Percentiles rank a stretch among this genome's conserved stretches.
Evolutionary conservation across 2,329 filamentous ascomycete species (phyloP).

Genomic region (Fusarium longipes): DNA sequence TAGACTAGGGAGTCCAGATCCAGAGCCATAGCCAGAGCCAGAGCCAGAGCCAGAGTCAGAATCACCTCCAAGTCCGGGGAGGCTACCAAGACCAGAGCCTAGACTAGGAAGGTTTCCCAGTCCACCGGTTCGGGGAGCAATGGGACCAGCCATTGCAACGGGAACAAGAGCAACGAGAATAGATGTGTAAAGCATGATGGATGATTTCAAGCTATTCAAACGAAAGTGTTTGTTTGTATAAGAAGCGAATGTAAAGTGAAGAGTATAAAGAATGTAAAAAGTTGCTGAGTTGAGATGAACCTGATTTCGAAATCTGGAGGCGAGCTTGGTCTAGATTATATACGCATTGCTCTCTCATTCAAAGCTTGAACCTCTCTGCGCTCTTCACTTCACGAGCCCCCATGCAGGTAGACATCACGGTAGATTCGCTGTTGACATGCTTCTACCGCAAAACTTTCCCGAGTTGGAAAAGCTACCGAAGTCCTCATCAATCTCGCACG

Average conservation of each 20-base stretch:
- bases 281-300: conserved; percentile 28
- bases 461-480: conserved; percentile 30
- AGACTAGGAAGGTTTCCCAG: not conserved
- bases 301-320: not conserved
- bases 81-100: not conserved
- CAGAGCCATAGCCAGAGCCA: not conserved
- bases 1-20: not conserved
- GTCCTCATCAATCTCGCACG: conserved; percentile 17
- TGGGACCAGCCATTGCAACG: conserved; percentile 40
- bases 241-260: conserved; percentile 12
- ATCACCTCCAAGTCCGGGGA: conserved; percentile 8
- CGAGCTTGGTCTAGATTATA: conserved; percentile 7
- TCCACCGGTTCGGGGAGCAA: conserved; percentile 15
- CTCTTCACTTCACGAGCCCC: not conserved
- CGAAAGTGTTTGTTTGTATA: conserved; percentile 7
- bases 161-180: conserved; percentile 41
- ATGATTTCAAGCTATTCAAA: not conserved
- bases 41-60: not conserved
- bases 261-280: conserved; percentile 21
- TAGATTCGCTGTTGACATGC: conserved; percentile 12
- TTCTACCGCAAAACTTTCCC: conserved; percentile 32
- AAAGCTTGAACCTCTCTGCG: conserved; percentile 20
- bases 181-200: conserved; percentile 38
- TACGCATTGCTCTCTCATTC: conserved; percentile 9
- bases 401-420: conserved; percentile 8